Base-by-base conservation (phyloP, 2,329 filamentous ascomycete species). In the Aspergillus glaucus region DNA sequence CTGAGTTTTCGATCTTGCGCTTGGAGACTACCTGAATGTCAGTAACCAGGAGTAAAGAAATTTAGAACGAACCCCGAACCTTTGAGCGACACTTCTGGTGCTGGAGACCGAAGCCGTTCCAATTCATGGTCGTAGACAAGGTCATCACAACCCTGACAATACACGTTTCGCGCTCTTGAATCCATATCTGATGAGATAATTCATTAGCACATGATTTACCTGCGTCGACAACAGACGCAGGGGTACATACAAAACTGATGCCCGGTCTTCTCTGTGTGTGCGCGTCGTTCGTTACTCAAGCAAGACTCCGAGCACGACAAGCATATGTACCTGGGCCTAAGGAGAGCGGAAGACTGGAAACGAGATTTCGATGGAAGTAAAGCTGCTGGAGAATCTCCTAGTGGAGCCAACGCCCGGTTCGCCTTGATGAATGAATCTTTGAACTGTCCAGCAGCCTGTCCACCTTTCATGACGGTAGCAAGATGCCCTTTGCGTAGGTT, bases 111-210 rank as follows among this genome's bases (percentile, higher is more conserved):
- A 22, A 68, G 59, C 45, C 62, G 60, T 50, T 73, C 70, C 17
- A 73, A 52, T 5, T 63, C 62, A 45, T 64, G 61, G 44, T 73
- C 70, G 51, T 73, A 73, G 36, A 73, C 60, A 43, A 73, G 64
- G 54, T 73, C 71, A 14, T 56, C 55, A 51, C 71, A 73, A 14
- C 50, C 54, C 51, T 71, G 64, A 49, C 71, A 73, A 39, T 65
- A 72, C 5, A 73, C 51, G 26, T 61, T 59, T 6, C 69, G 66
- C 21, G 59, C 69, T 41, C 69, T 64, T 6, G 68, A 70, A 49
- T 73, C 70, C 50, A 71, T 66, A 47, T 70, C 70, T 73, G 15
- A 12, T 17, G 53, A 53, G 22, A 59, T 46, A 12, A 8, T 14
- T 10, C 17, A 28, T 28, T 15, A 40, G 14, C 3, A 4, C 21